These are phyloP conservation scores for Sporisorium sorghi DNA, from an alignment of 1,284 basidiomycete species.

Conservation along the genomic window DNA sequence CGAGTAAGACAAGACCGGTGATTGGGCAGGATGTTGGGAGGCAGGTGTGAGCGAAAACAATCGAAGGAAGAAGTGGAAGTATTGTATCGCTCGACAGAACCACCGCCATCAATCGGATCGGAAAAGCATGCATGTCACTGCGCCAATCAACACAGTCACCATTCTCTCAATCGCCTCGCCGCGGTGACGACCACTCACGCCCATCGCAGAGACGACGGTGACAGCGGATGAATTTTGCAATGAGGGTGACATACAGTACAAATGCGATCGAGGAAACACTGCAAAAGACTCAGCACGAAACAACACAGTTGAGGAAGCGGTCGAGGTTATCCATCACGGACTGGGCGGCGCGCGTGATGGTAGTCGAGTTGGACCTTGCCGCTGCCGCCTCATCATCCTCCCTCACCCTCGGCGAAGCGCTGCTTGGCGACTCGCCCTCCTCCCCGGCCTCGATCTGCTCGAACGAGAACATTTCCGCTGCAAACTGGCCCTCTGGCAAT, in stretches of 20 bases:
- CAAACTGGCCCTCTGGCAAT: slow-evolving; percentile 26
- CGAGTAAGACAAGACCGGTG: slow-evolving; percentile 23
- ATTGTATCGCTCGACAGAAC: not conserved
- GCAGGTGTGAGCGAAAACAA: slow-evolving; percentile 14
- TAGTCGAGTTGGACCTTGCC: slow-evolving; percentile 16
- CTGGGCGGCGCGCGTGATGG: slow-evolving; percentile 27
- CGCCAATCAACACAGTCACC: slow-evolving; percentile 15
- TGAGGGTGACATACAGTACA: slow-evolving; percentile 1
- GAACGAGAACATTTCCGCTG: slow-evolving; percentile 23
- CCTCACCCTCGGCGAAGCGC: not conserved
- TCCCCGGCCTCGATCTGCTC: slow-evolving; percentile 35
- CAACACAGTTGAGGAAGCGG: slow-evolving; percentile 25
- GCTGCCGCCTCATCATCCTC: not conserved
- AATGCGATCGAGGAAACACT: not conserved
- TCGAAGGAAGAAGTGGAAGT: not conserved
- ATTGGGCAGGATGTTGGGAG: slow-evolving; percentile 41
- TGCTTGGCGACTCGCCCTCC: slow-evolving; percentile 15
- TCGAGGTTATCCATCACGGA: slow-evolving; percentile 39
- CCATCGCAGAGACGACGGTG: too few relatives aligned
- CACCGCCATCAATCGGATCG: not conserved
- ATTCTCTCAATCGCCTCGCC: not conserved
- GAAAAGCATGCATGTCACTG: not conserved
- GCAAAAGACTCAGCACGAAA: not conserved
- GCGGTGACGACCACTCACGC: too few relatives aligned
- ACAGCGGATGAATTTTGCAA: not conserved